phyloP scores from a whole-genome alignment of 140 eudicot genomes.

The Anethum foeniculum region DNA sequence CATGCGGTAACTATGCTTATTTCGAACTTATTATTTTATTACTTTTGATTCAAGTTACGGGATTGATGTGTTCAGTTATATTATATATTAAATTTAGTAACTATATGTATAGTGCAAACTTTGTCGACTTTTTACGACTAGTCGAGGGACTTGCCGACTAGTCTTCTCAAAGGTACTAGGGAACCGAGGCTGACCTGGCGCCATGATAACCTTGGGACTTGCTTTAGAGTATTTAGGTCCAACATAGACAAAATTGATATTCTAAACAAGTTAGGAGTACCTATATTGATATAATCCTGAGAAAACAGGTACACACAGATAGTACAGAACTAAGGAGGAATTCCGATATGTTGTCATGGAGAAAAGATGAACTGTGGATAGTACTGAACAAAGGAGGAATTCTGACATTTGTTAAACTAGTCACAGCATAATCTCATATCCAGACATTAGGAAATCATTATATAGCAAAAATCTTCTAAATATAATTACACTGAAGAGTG shows the following conservation, averaged over 20 bases:
- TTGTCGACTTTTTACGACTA: too few relatives aligned
- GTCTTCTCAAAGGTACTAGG: too few relatives aligned
- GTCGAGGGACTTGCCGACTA: too few relatives aligned
- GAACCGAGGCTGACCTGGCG: too few relatives aligned
- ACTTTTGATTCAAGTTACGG: too few relatives aligned
- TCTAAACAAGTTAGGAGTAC: neutral
- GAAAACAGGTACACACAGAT: neutral
- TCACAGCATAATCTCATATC: neutral
- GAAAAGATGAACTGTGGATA: neutral
- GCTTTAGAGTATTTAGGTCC: neutral
- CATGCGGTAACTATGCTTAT: too few relatives aligned
- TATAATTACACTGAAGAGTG: neutral
- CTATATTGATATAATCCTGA: neutral
- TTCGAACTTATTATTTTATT: too few relatives aligned
- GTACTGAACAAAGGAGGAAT: neutral
- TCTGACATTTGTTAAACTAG: neutral
- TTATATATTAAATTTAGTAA: too few relatives aligned
- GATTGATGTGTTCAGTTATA: too few relatives aligned
- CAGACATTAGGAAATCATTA: neutral
- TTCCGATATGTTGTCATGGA: neutral
- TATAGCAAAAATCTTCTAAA: neutral
- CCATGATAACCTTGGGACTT: too few relatives aligned
- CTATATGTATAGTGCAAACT: too few relatives aligned
- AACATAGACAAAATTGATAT: neutral
- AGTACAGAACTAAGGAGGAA: too few relatives aligned